phyloP scores from a whole-genome alignment of 2,329 filamentous ascomycete genomes.

The Nigrospora sphaerica region DNA sequence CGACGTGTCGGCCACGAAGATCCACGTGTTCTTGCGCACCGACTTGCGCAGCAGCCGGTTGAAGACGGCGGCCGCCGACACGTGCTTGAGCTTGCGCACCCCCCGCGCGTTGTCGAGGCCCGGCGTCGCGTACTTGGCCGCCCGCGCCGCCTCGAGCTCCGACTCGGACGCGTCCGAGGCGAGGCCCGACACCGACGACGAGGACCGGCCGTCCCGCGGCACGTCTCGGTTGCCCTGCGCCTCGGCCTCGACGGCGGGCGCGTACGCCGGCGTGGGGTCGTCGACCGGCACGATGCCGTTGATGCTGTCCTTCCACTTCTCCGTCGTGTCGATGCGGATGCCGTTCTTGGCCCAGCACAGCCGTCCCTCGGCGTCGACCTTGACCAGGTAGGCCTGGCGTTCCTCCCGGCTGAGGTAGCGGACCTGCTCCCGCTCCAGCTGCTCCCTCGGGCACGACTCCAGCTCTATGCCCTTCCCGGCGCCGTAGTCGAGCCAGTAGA shows the following conservation, averaged over 20 bases:
- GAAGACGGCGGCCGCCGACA: slow-evolving; percentile 66
- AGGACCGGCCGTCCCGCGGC: slow-evolving; percentile 16
- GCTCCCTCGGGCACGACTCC: slow-evolving; percentile 63
- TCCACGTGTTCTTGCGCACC: slow-evolving; percentile 85
- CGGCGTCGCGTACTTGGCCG: slow-evolving; percentile 58
- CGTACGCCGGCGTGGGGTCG: slow-evolving; percentile 51
- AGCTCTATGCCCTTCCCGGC: slow-evolving; percentile 66
- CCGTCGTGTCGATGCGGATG: slow-evolving; percentile 67
- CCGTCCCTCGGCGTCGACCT: slow-evolving; percentile 64
- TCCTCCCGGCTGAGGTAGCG: slow-evolving; percentile 81
- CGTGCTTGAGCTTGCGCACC: slow-evolving; percentile 46
- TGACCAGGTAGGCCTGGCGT: slow-evolving; percentile 71
- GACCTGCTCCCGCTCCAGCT: slow-evolving; percentile 71
- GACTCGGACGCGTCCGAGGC: slow-evolving; percentile 38
- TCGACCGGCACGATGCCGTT: slow-evolving; percentile 61
- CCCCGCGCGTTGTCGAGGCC: slow-evolving; percentile 55
- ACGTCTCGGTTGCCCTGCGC: slow-evolving; percentile 18
- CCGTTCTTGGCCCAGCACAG: slow-evolving; percentile 87
- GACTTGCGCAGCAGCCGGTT: slow-evolving; percentile 73
- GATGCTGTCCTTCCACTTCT: slow-evolving; percentile 70
- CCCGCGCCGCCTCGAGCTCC: slow-evolving; percentile 49
- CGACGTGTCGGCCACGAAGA: slow-evolving; percentile 82
- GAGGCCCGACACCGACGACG: slow-evolving; percentile 26
- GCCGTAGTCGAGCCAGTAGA: slow-evolving; percentile 86
- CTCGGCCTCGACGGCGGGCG: slow-evolving; percentile 22